phyloP scores from a whole-genome alignment of 345 rosid genomes.

The Melaleuca quinquenervia region DNA sequence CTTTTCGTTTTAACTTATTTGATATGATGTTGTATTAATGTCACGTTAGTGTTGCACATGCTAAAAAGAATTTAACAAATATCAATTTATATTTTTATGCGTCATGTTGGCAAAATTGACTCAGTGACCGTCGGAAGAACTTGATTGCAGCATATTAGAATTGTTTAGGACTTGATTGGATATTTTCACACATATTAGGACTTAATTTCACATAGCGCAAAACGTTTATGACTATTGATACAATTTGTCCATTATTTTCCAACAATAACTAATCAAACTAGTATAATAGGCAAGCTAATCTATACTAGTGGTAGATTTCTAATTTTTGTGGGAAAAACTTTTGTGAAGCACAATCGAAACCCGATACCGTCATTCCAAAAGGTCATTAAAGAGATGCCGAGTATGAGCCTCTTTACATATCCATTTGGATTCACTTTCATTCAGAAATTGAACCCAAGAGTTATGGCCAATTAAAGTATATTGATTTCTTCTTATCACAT shows the following conservation, averaged over 20 bases:
- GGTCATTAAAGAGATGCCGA: background rate
- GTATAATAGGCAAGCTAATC: background rate
- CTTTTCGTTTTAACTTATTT: background rate
- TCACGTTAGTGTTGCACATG: background rate
- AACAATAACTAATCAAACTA: background rate
- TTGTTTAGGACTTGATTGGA: background rate
- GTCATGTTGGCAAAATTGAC: background rate
- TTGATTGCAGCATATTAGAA: background rate
- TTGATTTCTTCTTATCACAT: background rate
- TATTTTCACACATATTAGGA: background rate
- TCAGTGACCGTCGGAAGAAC: background rate
- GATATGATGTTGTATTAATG: background rate
- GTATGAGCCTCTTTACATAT: background rate
- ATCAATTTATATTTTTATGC: background rate
- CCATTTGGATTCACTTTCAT: accelerated
- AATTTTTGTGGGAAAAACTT: background rate
- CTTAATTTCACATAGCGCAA: background rate
- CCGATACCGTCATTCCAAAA: background rate
- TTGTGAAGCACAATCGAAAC: background rate
- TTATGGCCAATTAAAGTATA: background rate
- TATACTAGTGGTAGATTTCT: background rate
- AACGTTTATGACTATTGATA: background rate
- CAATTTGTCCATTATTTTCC: background rate
- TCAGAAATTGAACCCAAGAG: background rate
- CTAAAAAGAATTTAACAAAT: background rate